Conservation (phyloP, 2,329 filamentous ascomycete genomes). For the Piedraia hortae region DNA sequence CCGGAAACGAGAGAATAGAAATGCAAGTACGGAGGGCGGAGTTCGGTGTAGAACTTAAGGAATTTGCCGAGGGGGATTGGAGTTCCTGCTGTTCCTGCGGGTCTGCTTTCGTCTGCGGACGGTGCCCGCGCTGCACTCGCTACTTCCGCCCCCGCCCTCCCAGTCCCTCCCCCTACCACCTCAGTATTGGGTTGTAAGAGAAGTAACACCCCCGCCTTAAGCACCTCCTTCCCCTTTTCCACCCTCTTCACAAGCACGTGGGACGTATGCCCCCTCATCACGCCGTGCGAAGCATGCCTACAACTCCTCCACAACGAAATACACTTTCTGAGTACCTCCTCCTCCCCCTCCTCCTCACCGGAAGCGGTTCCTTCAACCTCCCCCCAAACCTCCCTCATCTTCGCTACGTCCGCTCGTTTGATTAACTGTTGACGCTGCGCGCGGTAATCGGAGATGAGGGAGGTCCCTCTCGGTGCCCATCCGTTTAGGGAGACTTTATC, state of each 20-base stretch:
- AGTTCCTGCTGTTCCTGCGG: slow-evolving; percentile 44
- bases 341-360: slow-evolving; percentile 17
- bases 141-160: slow-evolving; percentile 9
- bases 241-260: too few relatives aligned
- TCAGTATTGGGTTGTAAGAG: slow-evolving; percentile 13
- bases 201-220: too few relatives aligned
- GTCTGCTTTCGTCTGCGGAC: slow-evolving; percentile 48
- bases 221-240: slow-evolving; percentile 20
- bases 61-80: too few relatives aligned
- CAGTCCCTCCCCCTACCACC: slow-evolving; percentile 11
- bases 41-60: slow-evolving; percentile 79
- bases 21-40: slow-evolving; percentile 74
- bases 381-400: slow-evolving; percentile 29
- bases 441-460: slow-evolving; percentile 71
- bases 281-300: slow-evolving; percentile 13
- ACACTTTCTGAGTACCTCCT: slow-evolving; percentile 31
- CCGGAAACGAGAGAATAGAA: slow-evolving; percentile 59
- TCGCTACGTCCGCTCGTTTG: slow-evolving; percentile 55
- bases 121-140: slow-evolving; percentile 39
- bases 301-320: slow-evolving; percentile 36
- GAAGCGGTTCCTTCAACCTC: slow-evolving; percentile 12
- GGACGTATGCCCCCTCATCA: too few relatives aligned
- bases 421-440: slow-evolving; percentile 42
- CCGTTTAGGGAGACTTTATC: too few relatives aligned
- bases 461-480: slow-evolving; percentile 77